Base-by-base conservation (phyloP, 2,329 filamentous ascomycete genomes). In the Curvularia eragrostidis region DNA sequence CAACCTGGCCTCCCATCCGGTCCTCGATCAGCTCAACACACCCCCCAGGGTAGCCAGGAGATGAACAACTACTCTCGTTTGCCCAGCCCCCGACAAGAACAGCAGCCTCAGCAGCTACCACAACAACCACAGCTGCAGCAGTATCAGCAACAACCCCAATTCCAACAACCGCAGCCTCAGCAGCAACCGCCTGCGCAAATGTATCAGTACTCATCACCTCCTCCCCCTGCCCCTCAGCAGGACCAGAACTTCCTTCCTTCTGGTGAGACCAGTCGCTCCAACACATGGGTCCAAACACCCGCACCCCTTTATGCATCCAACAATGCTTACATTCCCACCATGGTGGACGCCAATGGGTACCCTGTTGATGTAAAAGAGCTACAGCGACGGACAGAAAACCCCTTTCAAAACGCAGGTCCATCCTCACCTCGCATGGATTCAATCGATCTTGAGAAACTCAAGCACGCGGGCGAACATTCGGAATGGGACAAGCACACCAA, bases 391-490 rank as follows among this genome's bases (percentile, higher is more conserved):
- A 39, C 61, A 38, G 59, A 67, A 8, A 67, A 64, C 39, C 63
- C 67, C 9, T 67, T 67, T 52, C 61, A 54, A 19, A 62, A 67
- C 21, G 54, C 61, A 42, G 54, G 53, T n/a, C 54, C 43, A 32
- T 52, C 65, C 8, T 48, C 61, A 8, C 62, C 67, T 39, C 60
- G 63, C 7, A 59, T 52, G 21, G 62, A 64, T 15, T 66, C 67
- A 0, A 49, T 66, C 26, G 72, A 75, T 48, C 38, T 75, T 15
- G 71, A 74, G 43, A 75, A 75, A 49, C 66, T 72, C 26, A 66
- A 69, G 48, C 59, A 66, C 24, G 63, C 67, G 26, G 61, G 61
- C 19, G 32, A 21, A 43, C 41, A 43, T 43, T n/a, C 57, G 59
- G 63, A 58, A 15, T 70, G 67, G 67, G 67, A 70, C 49, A 64